Base-by-base conservation (phyloP, 768 basidiomycete species). In the Leccinum variicolor region DNA sequence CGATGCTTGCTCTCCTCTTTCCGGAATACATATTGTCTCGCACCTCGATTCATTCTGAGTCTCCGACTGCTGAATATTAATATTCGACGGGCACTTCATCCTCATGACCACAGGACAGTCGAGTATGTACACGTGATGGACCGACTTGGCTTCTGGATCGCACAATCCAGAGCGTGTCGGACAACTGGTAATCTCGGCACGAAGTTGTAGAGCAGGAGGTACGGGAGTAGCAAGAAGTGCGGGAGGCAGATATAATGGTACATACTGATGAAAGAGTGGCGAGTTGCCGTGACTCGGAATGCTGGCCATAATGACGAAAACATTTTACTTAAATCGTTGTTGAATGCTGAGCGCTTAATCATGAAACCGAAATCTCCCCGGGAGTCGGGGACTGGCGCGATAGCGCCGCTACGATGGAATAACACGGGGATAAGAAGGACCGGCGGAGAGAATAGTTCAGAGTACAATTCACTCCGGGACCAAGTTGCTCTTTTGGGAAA, bases 261-360 rank as follows among this genome's bases (percentile, higher is more conserved):
- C 48, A 54, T 60, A 26, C 48, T 31, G 4, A 19, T 54, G 57
- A 36, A 53, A 11, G 26, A 46, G 8, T 39, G 57, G 57, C 15
- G 36, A 10, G 36, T 28, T 17, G 43, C 17, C 8, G 8, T 8
- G 26, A n/a, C n/a, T n/a, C n/a, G n/a, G n/a, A 46, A 41, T 3
- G 13, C 7, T 25, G 23, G 14, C 6, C n/a, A 39, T 17, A 6
- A 39, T 43, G 19, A 43, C 15, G 19, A 43, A 21, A 43, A 41
- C 26, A 26, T 26, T 26, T 26, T 26, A 26, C 26, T 26, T 26
- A 26, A 7, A 7, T 8, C 8, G 26, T 26, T 26, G 7, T 8
- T 26, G 26, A 26, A 26, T 26, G 26, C 26, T 26, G 8, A 8
- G 26, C 26, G 26, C 26, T 26, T 26, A 26, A 26, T 26, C 26